Evolutionary conservation across 345 rosid genomes (phyloP), one percentile per base, ranked within the genome.

Genomic region (Salix udensis): DNA sequence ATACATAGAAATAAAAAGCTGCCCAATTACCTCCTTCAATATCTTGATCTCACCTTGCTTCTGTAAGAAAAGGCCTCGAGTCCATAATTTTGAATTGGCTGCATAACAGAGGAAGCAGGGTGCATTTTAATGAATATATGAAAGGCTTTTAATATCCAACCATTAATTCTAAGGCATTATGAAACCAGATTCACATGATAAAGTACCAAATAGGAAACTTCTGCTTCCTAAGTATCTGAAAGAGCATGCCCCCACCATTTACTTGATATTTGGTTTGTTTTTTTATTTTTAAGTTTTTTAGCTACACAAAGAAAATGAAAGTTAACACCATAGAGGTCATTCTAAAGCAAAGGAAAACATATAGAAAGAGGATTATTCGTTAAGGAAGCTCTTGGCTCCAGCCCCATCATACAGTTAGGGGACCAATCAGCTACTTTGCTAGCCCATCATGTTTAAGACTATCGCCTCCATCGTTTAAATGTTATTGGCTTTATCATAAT

Each of bases 1-100:
- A 16, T n/a, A 60, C 36, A 14, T 68, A 77, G 36, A 53, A 62
- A 18, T 31, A 36, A 30, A 19, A 79, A 78, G 66, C 72, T 78
- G 70, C 88, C 60, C 42, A 94, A 15, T 46, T 46, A 14, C 98
- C 98, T 94, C 96, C 82, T 89, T 89, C 16, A 91, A 77, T 65
- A 88, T 37, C 70, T 76, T 77, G 70, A 28, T 60, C 52, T 69
- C 76, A 42, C 53, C 55, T n/a, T 76, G 39, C 71, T 79, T 76
- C 34, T 53, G 75, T 34, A 95, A 86, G 86, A 77, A 95, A 79
- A 95, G 89, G 70, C 97, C 97, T 74, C 82, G 80, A 61, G 86
- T 86, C 97, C 97, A 93, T 77, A 87, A 72, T 80, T 90, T 88
- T 53, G 97, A 87, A 77, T 77, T 83, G 82, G 94, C 98, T 95